These are phyloP conservation scores for Penicillium aurantiogriseum DNA, from an alignment of 2,329 filamentous ascomycete species.

Conservation along the genomic window DNA sequence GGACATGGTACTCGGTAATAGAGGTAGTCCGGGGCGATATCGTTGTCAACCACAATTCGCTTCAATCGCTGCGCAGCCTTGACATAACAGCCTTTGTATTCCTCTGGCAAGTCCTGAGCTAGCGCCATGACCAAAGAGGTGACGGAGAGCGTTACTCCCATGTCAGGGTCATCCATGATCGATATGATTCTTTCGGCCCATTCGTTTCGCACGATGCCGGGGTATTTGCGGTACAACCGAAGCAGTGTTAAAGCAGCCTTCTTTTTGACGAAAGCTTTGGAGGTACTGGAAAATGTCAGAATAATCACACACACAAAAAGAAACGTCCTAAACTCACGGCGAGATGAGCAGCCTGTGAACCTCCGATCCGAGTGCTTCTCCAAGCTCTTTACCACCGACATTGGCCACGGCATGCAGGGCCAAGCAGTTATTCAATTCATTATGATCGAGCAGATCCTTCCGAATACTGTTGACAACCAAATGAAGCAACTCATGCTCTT, in stretches of 20 bases:
- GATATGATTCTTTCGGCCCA: conserved; percentile 98
- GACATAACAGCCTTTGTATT: conserved; percentile 90
- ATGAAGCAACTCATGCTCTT: conserved; percentile 93
- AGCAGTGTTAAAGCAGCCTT: conserved; percentile 94
- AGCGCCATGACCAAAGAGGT: conserved; percentile 94
- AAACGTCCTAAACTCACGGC: conserved; percentile 61
- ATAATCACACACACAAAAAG: conserved; percentile 37
- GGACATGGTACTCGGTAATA: conserved; percentile 99
- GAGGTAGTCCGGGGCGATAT: conserved; percentile 86
- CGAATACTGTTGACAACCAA: conserved; percentile 97
- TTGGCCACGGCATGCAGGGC: conserved; percentile 97
- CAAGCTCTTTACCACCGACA: conserved; percentile 94
- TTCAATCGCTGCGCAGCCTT: conserved; percentile 90
- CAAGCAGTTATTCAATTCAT: conserved; percentile 96
- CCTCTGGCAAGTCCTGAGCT: conserved; percentile 88
- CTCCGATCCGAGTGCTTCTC: conserved; percentile 85
- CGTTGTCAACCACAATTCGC: conserved; percentile 83
- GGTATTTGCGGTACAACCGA: conserved; percentile 89
- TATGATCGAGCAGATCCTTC: conserved; percentile 90
- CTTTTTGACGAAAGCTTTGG: conserved; percentile 98
- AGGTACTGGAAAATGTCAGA: conserved; percentile 54
- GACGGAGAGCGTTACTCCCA: conserved; percentile 91
- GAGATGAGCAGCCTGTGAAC: conserved; percentile 93
- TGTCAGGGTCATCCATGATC: conserved; percentile 94
- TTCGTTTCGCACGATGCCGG: conserved; percentile 89